phyloP scores from a whole-genome alignment of 768 basidiomycete genomes.

The Mycena chlorophos region DNA sequence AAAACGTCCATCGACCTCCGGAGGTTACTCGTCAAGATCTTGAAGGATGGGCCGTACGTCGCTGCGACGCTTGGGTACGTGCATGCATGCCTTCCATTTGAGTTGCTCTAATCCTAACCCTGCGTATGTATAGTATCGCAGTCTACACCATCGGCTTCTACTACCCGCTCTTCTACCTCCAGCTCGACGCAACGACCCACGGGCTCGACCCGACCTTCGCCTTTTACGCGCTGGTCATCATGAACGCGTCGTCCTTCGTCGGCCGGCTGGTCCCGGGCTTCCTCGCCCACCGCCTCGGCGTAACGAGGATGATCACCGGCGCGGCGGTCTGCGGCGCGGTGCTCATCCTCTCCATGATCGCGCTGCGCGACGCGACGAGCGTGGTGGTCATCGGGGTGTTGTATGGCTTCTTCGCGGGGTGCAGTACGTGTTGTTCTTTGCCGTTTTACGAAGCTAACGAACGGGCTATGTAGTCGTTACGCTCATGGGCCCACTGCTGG shows the following conservation, averaged over 20 bases:
- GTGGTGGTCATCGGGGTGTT: constrained; percentile 30
- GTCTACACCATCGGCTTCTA: constrained; percentile 27
- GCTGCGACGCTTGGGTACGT: constrained; percentile 23
- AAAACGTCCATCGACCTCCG: constrained; percentile 12
- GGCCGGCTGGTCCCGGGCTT: constrained; percentile 41
- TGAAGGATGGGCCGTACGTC: constrained; percentile 26
- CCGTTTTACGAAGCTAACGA: not conserved
- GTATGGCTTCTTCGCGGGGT: constrained; percentile 37
- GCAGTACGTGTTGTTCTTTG: constrained; percentile 31
- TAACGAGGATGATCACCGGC: constrained; percentile 29
- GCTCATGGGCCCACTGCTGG: constrained; percentile 32
- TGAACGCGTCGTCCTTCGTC: constrained; percentile 38
- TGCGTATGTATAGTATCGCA: constrained; percentile 9
- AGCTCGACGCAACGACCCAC: constrained; percentile 34
- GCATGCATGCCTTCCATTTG: not conserved
- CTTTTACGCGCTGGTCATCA: constrained; percentile 43
- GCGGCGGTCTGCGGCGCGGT: constrained; percentile 24
- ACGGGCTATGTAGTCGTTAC: constrained; percentile 28
- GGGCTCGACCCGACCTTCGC: constrained; percentile 31
- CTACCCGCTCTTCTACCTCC: constrained; percentile 39
- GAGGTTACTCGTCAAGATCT: constrained; percentile 16
- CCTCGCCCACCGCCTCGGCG: constrained; percentile 30
- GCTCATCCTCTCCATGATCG: constrained; percentile 37
- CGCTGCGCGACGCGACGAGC: constrained; percentile 22
- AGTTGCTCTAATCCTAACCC: not conserved